A percentile compares a stretch with the other conserved stretches of the same genome.
These are phyloP conservation scores for Diaporthe citriasiana DNA, from an alignment of 2,329 filamentous ascomycete genomes.

Conservation along the genomic window DNA sequence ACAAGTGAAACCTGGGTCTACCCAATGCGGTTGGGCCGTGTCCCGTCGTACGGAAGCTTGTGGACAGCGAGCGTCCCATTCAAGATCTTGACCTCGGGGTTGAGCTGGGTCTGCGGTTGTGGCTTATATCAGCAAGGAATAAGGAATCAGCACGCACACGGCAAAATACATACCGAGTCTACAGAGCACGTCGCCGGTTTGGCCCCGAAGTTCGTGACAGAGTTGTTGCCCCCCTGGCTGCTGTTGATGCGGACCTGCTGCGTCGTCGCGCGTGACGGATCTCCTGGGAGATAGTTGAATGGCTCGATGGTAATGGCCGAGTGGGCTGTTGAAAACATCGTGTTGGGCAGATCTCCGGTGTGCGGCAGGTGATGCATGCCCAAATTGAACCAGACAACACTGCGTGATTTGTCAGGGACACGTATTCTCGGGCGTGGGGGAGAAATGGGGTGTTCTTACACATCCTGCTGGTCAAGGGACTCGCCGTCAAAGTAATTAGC, in stretches of 20 bases:
- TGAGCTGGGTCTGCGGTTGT: not conserved
- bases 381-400: slow-evolving; percentile 62
- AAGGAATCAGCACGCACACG: rapidly evolving
- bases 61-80: slow-evolving; percentile 4
- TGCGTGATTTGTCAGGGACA: not conserved
- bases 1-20: not conserved
- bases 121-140: not conserved
- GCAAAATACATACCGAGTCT: not conserved
- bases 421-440: too few species aligned
- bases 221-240: not conserved
- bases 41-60: slow-evolving; percentile 22
- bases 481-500: slow-evolving; percentile 17
- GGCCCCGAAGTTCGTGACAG: not conserved
- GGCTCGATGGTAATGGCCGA: slow-evolving; percentile 13
- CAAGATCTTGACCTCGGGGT: not conserved
- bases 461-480: slow-evolving; percentile 4
- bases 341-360: slow-evolving; percentile 17
- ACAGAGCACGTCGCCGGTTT: not conserved
- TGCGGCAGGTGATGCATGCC: slow-evolving; percentile 60
- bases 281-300: slow-evolving; percentile 12
- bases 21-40: slow-evolving; percentile 2
- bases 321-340: not conserved
- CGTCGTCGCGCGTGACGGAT: slow-evolving; percentile 15
- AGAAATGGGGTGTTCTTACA: not conserved
- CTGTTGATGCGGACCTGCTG: slow-evolving; percentile 21